Base-by-base conservation (phyloP, 352 stramenopile species). In the Pseudoperonospora humuli region DNA sequence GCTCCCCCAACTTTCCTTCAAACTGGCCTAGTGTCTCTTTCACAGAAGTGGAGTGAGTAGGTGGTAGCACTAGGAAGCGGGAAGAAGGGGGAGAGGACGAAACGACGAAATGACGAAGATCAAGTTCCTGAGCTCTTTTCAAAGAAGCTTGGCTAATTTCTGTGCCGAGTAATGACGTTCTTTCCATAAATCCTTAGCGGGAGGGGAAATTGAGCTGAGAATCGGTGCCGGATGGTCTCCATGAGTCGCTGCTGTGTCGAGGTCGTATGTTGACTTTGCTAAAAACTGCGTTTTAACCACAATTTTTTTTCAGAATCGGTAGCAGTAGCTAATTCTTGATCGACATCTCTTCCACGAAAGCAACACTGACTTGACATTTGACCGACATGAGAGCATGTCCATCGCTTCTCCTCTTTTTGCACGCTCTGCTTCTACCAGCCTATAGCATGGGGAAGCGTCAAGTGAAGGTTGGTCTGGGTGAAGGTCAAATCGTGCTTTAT, bases 171-270 rank as follows among this genome's bases (percentile, higher is more conserved):
- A 67, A 81, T 84, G 74, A 86, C 71, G 74, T 58, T 84, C 69
- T 79, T 81, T 86, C 67, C 64, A 61, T 37, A 86, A 86, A 86
- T 84, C 69, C 59, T 41, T 52, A 49, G 33, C 25, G 57, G 69
- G 76, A 76, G 68, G 67, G 74, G 58, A 81, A 80, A 79, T 78
- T 14, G 74, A 84, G 68, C 74, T 54, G 71, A 86, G 55, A 63
- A 70, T 76, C 54, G 58, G 61, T 26, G 23, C 7, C 4, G 7
- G 23, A 26, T 7, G 23, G 23, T 26, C 29, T 50, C 31, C 50
- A 56, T 41, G 55, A 56, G 55, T 60, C 39, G 24, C 15, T 50
- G 54, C 49, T 58, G n/a, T n/a, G n/a, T n/a, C n/a, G n/a, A n/a
- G n/a, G n/a, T n/a, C n/a, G n/a, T n/a, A n/a, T n/a, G n/a, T n/a